These are phyloP conservation scores for Westerdykella ornata DNA, from an alignment of 2,329 filamentous ascomycete species.

Conservation along the genomic window DNA sequence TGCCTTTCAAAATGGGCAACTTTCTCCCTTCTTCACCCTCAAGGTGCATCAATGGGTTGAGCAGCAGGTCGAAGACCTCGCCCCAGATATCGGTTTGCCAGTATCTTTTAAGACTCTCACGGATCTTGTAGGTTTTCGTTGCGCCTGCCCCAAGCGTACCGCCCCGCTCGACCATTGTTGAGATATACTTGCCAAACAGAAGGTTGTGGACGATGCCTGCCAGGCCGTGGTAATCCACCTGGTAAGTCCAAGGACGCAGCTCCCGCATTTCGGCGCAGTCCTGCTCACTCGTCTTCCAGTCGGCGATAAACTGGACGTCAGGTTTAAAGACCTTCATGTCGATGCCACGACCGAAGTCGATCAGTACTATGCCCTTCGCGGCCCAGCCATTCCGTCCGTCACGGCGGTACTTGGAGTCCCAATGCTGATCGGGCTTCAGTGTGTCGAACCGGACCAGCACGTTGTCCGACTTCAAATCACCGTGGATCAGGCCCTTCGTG, in stretches of 20 bases:
- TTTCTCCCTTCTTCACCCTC: constrained; percentile 57
- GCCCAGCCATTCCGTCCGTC: constrained; percentile 74
- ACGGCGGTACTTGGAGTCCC: constrained; percentile 60
- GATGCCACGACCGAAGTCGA: constrained; percentile 91
- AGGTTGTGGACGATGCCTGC: constrained; percentile 83
- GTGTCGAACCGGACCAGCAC: constrained; percentile 77
- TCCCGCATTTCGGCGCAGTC: constrained; percentile 97
- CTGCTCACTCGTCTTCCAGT: constrained; percentile 82
- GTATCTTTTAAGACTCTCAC: constrained; percentile 83
- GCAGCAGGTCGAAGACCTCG: constrained; percentile 72
- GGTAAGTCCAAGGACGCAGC: constrained; percentile 90
- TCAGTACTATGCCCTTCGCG: constrained; percentile 72
- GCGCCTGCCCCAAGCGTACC: constrained; percentile 51
- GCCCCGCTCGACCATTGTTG: constrained; percentile 53
- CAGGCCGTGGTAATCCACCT: constrained; percentile 92
- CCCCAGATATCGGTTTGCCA: constrained; percentile 93
- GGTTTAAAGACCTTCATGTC: constrained; percentile 80
- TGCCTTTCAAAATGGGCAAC: constrained; percentile 66
- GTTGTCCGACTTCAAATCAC: constrained; percentile 93
- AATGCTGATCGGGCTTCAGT: constrained; percentile 39
- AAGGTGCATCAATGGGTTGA: constrained; percentile 71
- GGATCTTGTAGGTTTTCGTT: constrained; percentile 67
- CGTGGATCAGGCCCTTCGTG: constrained; percentile 71
- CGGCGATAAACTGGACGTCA: constrained; percentile 80
- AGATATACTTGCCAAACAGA: constrained; percentile 91